phyloP scores from a whole-genome alignment of 306 rosid genomes.

The Cotoneaster glaucophyllus region DNA sequence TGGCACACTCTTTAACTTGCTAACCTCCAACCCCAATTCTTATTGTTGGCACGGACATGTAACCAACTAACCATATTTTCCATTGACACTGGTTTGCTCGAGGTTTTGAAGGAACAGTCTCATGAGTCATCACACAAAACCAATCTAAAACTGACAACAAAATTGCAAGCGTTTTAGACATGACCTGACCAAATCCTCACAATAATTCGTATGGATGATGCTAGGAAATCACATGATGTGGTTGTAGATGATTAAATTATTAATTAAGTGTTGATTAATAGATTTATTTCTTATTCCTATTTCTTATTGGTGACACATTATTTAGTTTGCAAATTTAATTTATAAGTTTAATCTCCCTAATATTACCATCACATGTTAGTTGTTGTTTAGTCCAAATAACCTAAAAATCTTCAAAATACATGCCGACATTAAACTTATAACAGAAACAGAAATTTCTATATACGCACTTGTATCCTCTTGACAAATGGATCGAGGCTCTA shows the following conservation, averaged over 20 bases:
- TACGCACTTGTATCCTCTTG: neutral
- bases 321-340: no score
- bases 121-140: neutral
- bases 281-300: no score
- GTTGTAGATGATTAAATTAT: no score
- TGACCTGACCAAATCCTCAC: neutral
- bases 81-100: neutral
- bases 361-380: neutral
- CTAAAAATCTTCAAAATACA: neutral
- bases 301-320: no score
- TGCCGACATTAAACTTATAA: neutral
- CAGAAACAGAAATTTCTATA: neutral
- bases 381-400: no score
- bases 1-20: neutral
- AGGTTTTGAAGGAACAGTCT: neutral
- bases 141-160: neutral
- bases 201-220: neutral
- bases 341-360: no score
- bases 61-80: neutral
- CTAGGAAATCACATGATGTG: rapidly evolving
- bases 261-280: no score
- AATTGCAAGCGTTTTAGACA: neutral
- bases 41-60: neutral
- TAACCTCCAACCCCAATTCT: neutral
- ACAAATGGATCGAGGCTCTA: no score